phyloP scores from a whole-genome alignment of 441 rosid species.

The Pelargonium citronellum region DNA sequence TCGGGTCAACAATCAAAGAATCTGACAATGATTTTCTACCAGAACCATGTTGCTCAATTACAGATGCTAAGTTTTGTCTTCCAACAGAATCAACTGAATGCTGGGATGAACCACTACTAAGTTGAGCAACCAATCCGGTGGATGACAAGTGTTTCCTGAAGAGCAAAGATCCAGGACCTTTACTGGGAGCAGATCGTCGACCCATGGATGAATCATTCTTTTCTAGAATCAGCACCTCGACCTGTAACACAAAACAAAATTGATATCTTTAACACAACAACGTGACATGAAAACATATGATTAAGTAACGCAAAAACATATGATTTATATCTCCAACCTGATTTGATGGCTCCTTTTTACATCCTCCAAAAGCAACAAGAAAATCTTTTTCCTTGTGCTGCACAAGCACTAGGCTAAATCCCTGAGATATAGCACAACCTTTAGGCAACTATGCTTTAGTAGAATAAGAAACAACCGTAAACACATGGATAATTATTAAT shows the following conservation, averaged over 20 bases:
- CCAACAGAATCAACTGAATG: slow-evolving; percentile 49
- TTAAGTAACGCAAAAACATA: slow-evolving; percentile 1
- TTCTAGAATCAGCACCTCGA: slow-evolving; percentile 66
- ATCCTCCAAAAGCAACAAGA: slow-evolving; percentile 93
- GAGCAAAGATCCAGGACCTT: slow-evolving; percentile 40
- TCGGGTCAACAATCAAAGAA: slow-evolving; percentile 44
- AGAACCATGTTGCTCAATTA: slow-evolving; percentile 75
- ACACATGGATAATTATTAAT: neutral
- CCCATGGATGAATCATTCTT: slow-evolving; percentile 57
- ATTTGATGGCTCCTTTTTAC: slow-evolving; percentile 74
- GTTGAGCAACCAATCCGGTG: slow-evolving; percentile 41
- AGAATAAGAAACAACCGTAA: neutral
- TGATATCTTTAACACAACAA: slow-evolving; percentile 6
- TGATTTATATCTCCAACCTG: slow-evolving; percentile 51
- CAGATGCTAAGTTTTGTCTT: slow-evolving; percentile 68
- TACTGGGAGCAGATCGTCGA: slow-evolving; percentile 42
- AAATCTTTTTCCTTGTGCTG: slow-evolving; percentile 86
- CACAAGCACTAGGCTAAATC: slow-evolving; percentile 79
- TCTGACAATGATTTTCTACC: slow-evolving; percentile 87
- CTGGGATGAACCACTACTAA: slow-evolving; percentile 51
- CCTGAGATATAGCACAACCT: slow-evolving; percentile 36
- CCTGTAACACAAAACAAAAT: slow-evolving; percentile 37
- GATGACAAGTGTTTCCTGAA: slow-evolving; percentile 57
- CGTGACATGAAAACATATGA: slow-evolving; percentile 6
- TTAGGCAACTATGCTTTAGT: slow-evolving; percentile 15